phyloP scores from a whole-genome alignment of 192 early-diverging fungal species.

The Backusella tarrabulga region DNA sequence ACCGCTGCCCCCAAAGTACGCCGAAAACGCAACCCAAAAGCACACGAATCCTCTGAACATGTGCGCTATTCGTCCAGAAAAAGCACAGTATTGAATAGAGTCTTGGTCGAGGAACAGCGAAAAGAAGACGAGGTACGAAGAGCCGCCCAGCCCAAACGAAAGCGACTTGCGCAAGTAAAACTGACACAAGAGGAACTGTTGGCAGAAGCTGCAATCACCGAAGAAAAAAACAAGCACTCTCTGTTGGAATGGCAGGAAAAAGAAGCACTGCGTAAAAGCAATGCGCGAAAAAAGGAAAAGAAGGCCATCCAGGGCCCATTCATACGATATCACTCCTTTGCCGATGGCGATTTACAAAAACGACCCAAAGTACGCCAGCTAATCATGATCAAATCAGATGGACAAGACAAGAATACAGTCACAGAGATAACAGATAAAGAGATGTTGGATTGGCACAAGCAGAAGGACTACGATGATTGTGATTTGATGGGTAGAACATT shows the following conservation, averaged over 20 bases:
- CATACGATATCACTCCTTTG: conserved; percentile 49
- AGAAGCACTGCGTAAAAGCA: conserved; percentile 46
- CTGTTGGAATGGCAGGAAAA: conserved; percentile 49
- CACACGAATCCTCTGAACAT: conserved; percentile 23
- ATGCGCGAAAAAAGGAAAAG: conserved; percentile 36
- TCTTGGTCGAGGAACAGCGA: conserved; percentile 44
- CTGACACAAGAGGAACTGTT: conserved; percentile 56
- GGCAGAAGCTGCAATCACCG: conserved; percentile 51
- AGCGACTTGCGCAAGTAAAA: conserved; percentile 34
- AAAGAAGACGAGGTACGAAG: conserved; percentile 18
- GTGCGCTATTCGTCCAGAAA: conserved; percentile 47
- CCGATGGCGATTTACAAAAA: conserved; percentile 38
- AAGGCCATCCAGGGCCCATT: conserved; percentile 37
- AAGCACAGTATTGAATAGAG: conserved; percentile 50
- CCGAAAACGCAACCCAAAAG: not conserved
- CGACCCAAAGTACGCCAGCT: conserved; percentile 32
- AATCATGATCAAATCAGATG: conserved; percentile 14
- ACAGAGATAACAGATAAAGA: conserved; percentile 3
- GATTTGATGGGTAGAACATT: conserved; percentile 48
- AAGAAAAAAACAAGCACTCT: conserved; percentile 47
- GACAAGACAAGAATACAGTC: not conserved
- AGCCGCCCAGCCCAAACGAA: conserved; percentile 45
- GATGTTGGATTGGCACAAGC: conserved; percentile 7
- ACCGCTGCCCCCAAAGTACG: not conserved
- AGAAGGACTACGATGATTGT: conserved; percentile 23